A percentile compares a stretch with the other conserved stretches of the same genome.
Evolutionary conservation across 1,139 yeast genomes (phyloP).

Genomic region (Candida sp.): DNA sequence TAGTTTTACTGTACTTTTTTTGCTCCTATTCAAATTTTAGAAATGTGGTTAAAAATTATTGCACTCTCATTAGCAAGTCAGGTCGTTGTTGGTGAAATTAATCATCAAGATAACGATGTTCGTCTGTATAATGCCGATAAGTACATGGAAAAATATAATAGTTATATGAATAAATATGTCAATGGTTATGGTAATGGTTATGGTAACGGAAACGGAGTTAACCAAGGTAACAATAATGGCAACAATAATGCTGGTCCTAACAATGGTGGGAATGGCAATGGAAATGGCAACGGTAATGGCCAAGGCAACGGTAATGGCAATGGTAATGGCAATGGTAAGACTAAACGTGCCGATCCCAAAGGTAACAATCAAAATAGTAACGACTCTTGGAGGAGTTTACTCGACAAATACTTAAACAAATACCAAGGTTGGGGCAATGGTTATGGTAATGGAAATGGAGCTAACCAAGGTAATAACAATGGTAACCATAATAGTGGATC

Average conservation of each 20-base stretch:
- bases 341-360: neutral
- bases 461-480: constrained; percentile 1
- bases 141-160: no score
- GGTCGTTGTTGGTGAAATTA: neutral
- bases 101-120: no score
- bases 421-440: neutral
- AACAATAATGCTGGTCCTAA: neutral
- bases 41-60: neutral
- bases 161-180: neutral
- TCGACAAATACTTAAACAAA: neutral
- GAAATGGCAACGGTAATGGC: neutral
- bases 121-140: no score
- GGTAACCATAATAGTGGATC: constrained; percentile 1
- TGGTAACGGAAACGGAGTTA: neutral
- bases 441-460: neutral
- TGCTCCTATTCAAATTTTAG: no score
- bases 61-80: neutral
- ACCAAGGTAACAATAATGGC: neutral
- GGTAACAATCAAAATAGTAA: neutral
- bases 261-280: neutral
- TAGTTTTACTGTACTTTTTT: no score
- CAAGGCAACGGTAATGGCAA: neutral
- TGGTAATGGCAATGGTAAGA: neutral
- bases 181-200: neutral
- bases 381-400: no score